A percentile compares a stretch with the other conserved stretches of the same genome.
These are phyloP conservation scores for Porphyridium purpureum DNA, from an alignment of 23 red algal species.

Conservation along the genomic window DNA sequence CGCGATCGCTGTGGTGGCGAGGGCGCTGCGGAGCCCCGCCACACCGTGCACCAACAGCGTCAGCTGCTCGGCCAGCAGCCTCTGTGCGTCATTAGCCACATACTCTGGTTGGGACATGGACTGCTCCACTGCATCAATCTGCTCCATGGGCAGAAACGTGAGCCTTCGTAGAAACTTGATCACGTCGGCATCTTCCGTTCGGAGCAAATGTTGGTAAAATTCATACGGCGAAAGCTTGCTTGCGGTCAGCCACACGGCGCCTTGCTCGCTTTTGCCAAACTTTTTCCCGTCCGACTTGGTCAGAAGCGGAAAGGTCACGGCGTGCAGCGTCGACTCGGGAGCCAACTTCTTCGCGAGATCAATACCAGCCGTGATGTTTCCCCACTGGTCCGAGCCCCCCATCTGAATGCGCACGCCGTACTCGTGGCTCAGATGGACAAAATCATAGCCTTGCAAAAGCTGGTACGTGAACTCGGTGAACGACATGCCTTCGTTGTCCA, in stretches of 20 bases:
- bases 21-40: constrained; percentile 37
- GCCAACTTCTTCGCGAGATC: constrained; percentile 72
- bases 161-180: constrained; percentile 46
- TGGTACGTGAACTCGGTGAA: constrained; percentile 99
- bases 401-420: constrained; percentile 41
- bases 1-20: constrained; percentile 55
- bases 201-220: constrained; percentile 84
- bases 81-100: constrained; percentile 58
- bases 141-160: constrained; percentile 62
- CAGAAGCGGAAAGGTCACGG: constrained; percentile 81
- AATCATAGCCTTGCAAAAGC: constrained; percentile 93
- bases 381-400: constrained; percentile 94
- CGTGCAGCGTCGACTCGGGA: constrained; percentile 24
- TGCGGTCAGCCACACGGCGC: constrained; percentile 73
- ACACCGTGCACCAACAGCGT: constrained; percentile 86
- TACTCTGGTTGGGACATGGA: constrained; percentile 24
- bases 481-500: constrained; percentile 69
- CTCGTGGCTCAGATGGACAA: constrained; percentile 46
- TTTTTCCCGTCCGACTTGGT: constrained; percentile 76
- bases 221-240: constrained; percentile 79
- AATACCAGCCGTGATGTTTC: constrained; percentile 84
- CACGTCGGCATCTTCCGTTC: constrained; percentile 57
- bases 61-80: constrained; percentile 61
- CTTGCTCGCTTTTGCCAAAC: constrained; percentile 85
- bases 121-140: constrained; percentile 48